Evolutionary conservation across 257 asterid species (phyloP).

Genomic region (Solanum stenotomum): DNA sequence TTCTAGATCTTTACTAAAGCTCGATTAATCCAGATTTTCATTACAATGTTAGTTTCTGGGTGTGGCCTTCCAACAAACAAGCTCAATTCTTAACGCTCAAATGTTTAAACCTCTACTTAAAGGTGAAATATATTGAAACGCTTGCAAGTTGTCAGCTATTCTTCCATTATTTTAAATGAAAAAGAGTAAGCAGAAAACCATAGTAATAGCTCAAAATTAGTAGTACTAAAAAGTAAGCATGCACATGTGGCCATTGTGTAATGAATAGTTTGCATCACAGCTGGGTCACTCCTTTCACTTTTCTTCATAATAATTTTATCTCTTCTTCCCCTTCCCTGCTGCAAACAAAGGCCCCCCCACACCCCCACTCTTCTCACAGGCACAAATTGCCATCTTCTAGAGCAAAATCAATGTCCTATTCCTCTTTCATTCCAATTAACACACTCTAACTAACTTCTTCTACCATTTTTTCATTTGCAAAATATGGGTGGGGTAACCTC

Average conservation of each 20-base stretch:
- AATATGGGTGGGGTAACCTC: slow-evolving; percentile 94
- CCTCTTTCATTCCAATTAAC: neutral
- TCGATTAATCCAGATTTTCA: too few relatives aligned
- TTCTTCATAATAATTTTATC: slow-evolving; percentile 21
- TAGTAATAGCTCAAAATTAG: neutral
- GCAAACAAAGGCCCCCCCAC: neutral
- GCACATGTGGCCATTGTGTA: slow-evolving; percentile 40
- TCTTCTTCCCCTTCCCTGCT: neutral
- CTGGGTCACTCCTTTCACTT: slow-evolving; percentile 40
- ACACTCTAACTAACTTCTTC: neutral
- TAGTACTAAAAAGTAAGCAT: neutral
- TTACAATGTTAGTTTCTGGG: too few relatives aligned
- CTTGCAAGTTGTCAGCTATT: neutral
- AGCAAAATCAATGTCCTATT: neutral
- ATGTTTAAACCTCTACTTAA: too few relatives aligned
- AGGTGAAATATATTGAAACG: neutral
- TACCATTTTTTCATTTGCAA: neutral
- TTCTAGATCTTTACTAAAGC: too few relatives aligned
- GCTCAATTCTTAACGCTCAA: neutral
- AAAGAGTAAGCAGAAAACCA: neutral
- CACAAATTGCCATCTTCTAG: slow-evolving; percentile 3
- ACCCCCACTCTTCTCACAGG: neutral
- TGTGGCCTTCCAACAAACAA: too few relatives aligned
- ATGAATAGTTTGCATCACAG: slow-evolving; percentile 44
- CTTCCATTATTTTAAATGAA: neutral